phyloP scores from a whole-genome alignment of 805 yeast species.

The Pichia paraexigua region DNA sequence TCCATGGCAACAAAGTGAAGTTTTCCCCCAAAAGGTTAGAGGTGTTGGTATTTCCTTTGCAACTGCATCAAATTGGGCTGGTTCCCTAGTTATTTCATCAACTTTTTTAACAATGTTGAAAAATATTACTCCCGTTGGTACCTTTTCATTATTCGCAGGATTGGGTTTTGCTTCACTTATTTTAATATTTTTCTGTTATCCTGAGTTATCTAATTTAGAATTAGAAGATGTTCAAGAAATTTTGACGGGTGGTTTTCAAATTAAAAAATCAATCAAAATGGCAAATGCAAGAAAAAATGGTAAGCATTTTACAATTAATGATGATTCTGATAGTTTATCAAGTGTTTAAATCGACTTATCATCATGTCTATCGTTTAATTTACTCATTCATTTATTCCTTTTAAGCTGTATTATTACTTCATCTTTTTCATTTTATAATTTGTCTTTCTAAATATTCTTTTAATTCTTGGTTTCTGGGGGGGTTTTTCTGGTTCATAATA shows the following conservation, averaged over 20 bases:
- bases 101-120: slow-evolving; percentile 92
- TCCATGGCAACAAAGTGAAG: slow-evolving; percentile 97
- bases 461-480: neutral
- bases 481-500: neutral
- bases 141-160: slow-evolving; percentile 85
- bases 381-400: neutral
- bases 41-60: slow-evolving; percentile 88
- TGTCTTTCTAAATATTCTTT: no score
- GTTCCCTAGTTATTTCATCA: slow-evolving; percentile 83
- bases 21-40: slow-evolving; percentile 89
- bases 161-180: slow-evolving; percentile 64
- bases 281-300: slow-evolving; percentile 37
- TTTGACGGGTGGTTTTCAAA: slow-evolving; percentile 78
- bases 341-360: slow-evolving; percentile 1
- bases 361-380: neutral
- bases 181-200: slow-evolving; percentile 77
- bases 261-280: slow-evolving; percentile 51
- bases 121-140: slow-evolving; percentile 90
- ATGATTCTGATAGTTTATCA: slow-evolving; percentile 4
- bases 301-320: neutral
- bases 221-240: slow-evolving; percentile 85
- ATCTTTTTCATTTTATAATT: no score
- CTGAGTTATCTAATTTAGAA: slow-evolving; percentile 85
- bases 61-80: slow-evolving; percentile 93
- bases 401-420: neutral